These are phyloP conservation scores for Podila horticola DNA, from an alignment of 192 early-diverging fungal genomes.

Conservation along the genomic window DNA sequence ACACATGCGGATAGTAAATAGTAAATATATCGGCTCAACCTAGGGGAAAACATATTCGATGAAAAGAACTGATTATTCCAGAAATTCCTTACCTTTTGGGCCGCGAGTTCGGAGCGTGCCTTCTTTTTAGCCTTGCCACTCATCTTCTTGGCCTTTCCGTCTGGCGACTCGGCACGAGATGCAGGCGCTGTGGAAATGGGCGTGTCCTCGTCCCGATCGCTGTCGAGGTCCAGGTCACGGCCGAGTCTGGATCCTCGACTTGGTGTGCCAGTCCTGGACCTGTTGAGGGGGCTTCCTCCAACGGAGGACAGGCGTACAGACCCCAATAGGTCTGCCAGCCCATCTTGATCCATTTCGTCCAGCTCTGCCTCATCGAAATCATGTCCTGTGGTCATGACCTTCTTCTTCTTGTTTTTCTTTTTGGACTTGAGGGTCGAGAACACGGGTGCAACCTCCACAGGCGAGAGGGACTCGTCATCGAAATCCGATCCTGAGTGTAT, in stretches of 20 bases:
- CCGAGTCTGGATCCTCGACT: conserved; percentile 9
- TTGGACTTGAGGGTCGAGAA: conserved; percentile 32
- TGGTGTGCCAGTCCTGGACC: conserved; percentile 37
- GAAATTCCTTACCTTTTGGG: conserved; percentile 54
- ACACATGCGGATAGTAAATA: background rate
- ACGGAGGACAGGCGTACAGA: conserved; percentile 32
- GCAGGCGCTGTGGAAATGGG: conserved; percentile 56
- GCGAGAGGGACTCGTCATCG: conserved; percentile 57
- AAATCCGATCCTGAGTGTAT: conserved; percentile 27
- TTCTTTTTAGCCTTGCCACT: conserved; percentile 52
- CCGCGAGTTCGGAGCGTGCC: conserved; percentile 34
- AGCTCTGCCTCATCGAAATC: conserved; percentile 34
- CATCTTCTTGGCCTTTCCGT: conserved; percentile 48
- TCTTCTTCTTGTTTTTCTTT: conserved; percentile 66
- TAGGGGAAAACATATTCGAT: background rate
- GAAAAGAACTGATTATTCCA: background rate
- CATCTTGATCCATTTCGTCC: conserved; percentile 41
- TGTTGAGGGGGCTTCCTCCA: conserved; percentile 28
- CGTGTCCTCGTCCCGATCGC: conserved; percentile 46
- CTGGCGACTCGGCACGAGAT: conserved; percentile 44
- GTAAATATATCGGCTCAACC: background rate
- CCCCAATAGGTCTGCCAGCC: conserved; percentile 33
- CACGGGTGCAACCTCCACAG: conserved; percentile 14
- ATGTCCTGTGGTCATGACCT: conserved; percentile 33
- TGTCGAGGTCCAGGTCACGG: conserved; percentile 22